Evolutionary conservation across 805 yeast species (phyloP).

Genomic region (Cyberlindnera lachancei): DNA sequence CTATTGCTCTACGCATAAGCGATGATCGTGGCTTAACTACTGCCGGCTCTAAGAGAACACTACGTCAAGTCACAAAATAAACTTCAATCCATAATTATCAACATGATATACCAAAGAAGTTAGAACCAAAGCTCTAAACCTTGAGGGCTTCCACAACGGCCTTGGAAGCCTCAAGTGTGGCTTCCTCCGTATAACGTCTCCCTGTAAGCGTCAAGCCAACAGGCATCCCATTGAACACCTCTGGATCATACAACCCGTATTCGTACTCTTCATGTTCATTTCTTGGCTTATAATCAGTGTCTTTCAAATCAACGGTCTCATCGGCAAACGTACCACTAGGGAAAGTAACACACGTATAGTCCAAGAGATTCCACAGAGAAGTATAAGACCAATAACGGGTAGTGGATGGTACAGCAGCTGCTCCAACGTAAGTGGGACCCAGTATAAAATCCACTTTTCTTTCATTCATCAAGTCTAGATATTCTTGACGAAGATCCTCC

Average conservation of each 20-base stretch:
- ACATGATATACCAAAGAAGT: too few relatives aligned
- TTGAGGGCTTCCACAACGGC: constrained; percentile 11
- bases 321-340: constrained; percentile 43
- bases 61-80: too few relatives aligned
- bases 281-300: constrained; percentile 14
- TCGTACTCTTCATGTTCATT: constrained; percentile 26
- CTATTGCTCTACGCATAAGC: too few relatives aligned
- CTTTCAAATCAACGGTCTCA: constrained; percentile 39
- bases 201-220: constrained; percentile 43
- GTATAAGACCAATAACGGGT: constrained; percentile 78
- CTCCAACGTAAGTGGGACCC: constrained; percentile 60
- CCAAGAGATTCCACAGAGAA: constrained; percentile 62
- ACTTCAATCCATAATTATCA: too few relatives aligned
- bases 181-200: constrained; percentile 42
- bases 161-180: constrained; percentile 35
- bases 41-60: too few relatives aligned
- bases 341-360: constrained; percentile 56
- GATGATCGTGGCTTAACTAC: too few relatives aligned
- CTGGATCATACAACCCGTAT: constrained; percentile 27
- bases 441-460: constrained; percentile 57
- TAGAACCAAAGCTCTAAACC: too few relatives aligned
- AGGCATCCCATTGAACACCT: constrained; percentile 46
- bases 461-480: constrained; percentile 42
- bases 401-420: constrained; percentile 60
- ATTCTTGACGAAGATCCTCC: constrained; percentile 53